Evolutionary conservation across 108 stramenopile genomes (phyloP).

Genomic region (Parietichytrium sp.): DNA sequence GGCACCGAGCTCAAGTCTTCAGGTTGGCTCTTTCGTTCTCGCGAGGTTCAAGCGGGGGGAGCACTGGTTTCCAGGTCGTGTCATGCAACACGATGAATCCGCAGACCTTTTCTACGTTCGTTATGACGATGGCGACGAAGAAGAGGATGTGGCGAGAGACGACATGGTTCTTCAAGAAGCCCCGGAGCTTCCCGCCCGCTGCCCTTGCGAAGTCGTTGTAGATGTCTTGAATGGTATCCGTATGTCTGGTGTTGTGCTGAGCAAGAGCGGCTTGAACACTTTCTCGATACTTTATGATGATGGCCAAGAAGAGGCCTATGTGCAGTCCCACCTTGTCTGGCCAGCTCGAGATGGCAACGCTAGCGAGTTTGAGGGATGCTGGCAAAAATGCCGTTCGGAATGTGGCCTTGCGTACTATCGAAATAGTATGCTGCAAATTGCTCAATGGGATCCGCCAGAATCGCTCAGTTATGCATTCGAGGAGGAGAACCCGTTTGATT

Average conservation of each 20-base stretch:
- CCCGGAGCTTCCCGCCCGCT: not conserved
- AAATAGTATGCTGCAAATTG: not conserved
- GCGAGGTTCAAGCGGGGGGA: not conserved
- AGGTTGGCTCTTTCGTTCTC: not conserved
- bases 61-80: slow-evolving; percentile 10
- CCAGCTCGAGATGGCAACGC: not conserved
- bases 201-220: not conserved
- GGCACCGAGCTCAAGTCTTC: not conserved
- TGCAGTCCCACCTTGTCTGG: not conserved
- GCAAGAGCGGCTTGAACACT: not conserved
- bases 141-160: not conserved
- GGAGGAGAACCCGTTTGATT: not conserved
- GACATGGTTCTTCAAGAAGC: not conserved
- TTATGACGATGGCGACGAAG: slow-evolving; percentile 18
- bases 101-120: not conserved
- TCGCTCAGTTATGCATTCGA: not conserved
- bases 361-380: not conserved
- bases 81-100: not conserved
- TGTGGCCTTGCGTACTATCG: not conserved
- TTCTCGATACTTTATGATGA: slow-evolving; percentile 1
- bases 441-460: not conserved
- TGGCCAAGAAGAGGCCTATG: not conserved
- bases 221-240: not conserved
- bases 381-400: not conserved
- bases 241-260: not conserved